Evolutionary conservation across 2,329 filamentous ascomycete species (phyloP).

Genomic region (Aspergillus quadricinctus): DNA sequence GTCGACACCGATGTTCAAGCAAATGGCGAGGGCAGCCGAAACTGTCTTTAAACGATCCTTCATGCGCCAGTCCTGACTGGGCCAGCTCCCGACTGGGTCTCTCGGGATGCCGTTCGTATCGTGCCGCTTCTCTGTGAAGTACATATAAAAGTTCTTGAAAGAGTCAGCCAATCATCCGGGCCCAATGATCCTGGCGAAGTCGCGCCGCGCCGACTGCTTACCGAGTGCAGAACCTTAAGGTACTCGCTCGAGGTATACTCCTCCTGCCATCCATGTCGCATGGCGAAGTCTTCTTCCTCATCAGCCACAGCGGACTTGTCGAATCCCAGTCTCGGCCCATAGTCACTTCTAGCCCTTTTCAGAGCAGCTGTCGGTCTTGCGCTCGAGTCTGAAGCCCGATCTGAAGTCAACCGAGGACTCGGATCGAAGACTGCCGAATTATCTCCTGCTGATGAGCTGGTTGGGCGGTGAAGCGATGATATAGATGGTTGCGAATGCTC

Average conservation of each 20-base stretch:
- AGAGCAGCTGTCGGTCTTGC: constrained; percentile 36
- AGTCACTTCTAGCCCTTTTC: constrained; percentile 52
- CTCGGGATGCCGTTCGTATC: constrained; percentile 89
- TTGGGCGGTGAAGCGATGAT: constrained; percentile 21
- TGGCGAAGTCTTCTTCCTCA: constrained; percentile 51
- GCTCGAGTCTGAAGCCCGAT: constrained; percentile 25
- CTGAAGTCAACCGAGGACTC: constrained; percentile 23
- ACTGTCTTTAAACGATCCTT: constrained; percentile 94
- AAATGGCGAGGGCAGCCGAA: constrained; percentile 88
- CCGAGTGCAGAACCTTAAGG: constrained; percentile 75
- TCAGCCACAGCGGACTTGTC: constrained; percentile 32
- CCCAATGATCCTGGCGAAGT: background rate
- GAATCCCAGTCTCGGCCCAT: constrained; percentile 40
- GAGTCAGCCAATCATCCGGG: constrained; percentile 5
- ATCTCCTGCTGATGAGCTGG: constrained; percentile 30
- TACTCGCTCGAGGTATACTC: constrained; percentile 90
- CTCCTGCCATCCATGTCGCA: constrained; percentile 86
- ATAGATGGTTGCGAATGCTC: constrained; percentile 25
- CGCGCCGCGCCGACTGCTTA: constrained; percentile 41
- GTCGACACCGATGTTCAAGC: constrained; percentile 95
- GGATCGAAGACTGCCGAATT: constrained; percentile 20
- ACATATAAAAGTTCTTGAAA: constrained; percentile 94
- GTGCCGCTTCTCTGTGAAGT: constrained; percentile 96
- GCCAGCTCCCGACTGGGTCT: constrained; percentile 49
- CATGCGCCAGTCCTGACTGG: constrained; percentile 92